Evolutionary conservation across 805 yeast genomes (phyloP).

Genomic region (Zygosaccharomyces pseudorouxii): DNA sequence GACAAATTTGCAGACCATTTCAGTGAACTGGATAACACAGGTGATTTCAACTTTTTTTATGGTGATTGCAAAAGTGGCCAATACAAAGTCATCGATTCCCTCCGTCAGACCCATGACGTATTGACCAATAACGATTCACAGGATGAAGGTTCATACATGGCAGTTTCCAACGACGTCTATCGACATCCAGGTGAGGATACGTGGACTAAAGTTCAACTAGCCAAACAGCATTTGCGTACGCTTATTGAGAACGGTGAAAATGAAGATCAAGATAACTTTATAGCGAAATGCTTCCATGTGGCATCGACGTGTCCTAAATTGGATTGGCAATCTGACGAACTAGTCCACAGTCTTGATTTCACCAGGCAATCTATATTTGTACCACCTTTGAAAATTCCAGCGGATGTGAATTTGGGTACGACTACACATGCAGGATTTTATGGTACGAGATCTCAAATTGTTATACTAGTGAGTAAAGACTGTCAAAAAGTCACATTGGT

Average conservation of each 20-base stretch:
- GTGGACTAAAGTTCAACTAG: slow-evolving; percentile 70
- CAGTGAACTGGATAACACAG: slow-evolving; percentile 21
- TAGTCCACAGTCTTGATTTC: slow-evolving; percentile 30
- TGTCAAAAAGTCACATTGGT: slow-evolving; percentile 50
- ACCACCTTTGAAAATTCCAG: slow-evolving; percentile 52
- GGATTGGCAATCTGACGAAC: slow-evolving; percentile 34
- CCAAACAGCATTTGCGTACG: slow-evolving; percentile 42
- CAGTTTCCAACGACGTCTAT: slow-evolving; percentile 34
- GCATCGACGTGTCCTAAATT: slow-evolving; percentile 44
- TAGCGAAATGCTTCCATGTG: slow-evolving; percentile 45
- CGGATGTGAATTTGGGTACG: slow-evolving; percentile 30
- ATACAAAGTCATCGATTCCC: slow-evolving; percentile 29
- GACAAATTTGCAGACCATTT: slow-evolving; percentile 24
- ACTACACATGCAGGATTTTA: slow-evolving; percentile 52
- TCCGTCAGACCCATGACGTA: slow-evolving; percentile 25
- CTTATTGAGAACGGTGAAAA: slow-evolving; percentile 25
- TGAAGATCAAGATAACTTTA: slow-evolving; percentile 38
- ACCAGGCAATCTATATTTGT: slow-evolving; percentile 62
- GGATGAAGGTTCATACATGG: slow-evolving; percentile 20
- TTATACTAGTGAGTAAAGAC: slow-evolving; percentile 52
- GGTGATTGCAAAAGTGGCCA: slow-evolving; percentile 30
- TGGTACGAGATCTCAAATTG: slow-evolving; percentile 87
- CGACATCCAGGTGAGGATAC: slow-evolving; percentile 36
- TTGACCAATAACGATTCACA: slow-evolving; percentile 25
- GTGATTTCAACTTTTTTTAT: slow-evolving; percentile 37